Evolutionary conservation across 129 eudicot genomes (phyloP).

Genomic region (Flaveria linearis): DNA sequence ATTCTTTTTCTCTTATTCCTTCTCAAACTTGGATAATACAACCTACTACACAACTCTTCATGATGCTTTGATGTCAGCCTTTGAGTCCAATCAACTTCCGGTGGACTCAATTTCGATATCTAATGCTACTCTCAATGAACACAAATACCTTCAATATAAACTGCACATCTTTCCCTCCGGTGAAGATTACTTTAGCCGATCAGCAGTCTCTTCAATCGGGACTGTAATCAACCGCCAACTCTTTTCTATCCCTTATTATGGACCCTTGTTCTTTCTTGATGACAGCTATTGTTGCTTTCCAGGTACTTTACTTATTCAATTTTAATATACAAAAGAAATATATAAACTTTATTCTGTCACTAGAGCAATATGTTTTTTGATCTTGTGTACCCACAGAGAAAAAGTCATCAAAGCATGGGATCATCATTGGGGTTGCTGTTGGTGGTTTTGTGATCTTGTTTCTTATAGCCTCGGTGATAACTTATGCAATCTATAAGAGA

Average conservation of each 20-base stretch:
- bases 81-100: slow-evolving; percentile 48
- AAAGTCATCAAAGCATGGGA: slow-evolving; percentile 51
- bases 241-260: slow-evolving; percentile 43
- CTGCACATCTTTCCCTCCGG: slow-evolving; percentile 69
- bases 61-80: slow-evolving; percentile 38
- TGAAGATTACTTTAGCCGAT: slow-evolving; percentile 52
- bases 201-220: slow-evolving; percentile 53
- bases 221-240: slow-evolving; percentile 66
- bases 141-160: slow-evolving; percentile 51
- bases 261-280: slow-evolving; percentile 64
- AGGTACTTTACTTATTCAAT: slow-evolving; percentile 50
- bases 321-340: neutral
- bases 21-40: slow-evolving; percentile 60
- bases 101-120: slow-evolving; percentile 67
- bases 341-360: neutral
- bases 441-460: slow-evolving; percentile 54
- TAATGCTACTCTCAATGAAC: slow-evolving; percentile 40
- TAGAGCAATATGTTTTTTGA: slow-evolving; percentile 13
- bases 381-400: slow-evolving; percentile 33
- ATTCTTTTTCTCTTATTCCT: slow-evolving; percentile 60
- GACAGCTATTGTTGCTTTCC: slow-evolving; percentile 49
- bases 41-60: slow-evolving; percentile 52
- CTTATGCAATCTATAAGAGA: slow-evolving; percentile 57
- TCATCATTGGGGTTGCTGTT: slow-evolving; percentile 60
- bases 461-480: slow-evolving; percentile 47